These are phyloP conservation scores for Cytidiella melzeri DNA, from an alignment of 768 basidiomycete genomes.

Conservation along the genomic window DNA sequence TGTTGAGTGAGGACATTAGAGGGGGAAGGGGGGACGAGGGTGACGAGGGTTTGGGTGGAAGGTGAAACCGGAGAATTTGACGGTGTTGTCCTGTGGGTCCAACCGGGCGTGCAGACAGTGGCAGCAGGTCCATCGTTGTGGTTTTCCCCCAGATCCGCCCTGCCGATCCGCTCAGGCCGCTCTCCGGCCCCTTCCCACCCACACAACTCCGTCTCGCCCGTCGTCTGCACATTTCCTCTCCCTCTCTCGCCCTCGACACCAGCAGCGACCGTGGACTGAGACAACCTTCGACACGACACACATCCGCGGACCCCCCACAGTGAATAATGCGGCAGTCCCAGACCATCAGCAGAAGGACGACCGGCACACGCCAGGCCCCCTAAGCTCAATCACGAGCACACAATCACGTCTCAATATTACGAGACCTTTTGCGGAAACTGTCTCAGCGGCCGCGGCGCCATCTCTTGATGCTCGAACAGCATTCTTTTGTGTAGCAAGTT, in stretches of 20 bases:
- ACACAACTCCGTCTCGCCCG: too few species aligned
- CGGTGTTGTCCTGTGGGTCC: conserved; percentile 15
- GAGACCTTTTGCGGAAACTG: too few species aligned
- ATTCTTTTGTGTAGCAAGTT: too few species aligned
- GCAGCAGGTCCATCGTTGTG: conserved; percentile 13
- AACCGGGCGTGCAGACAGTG: conserved; percentile 6
- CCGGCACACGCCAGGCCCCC: conserved; percentile 14
- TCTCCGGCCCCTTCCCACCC: not conserved
- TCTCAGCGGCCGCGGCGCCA: too few species aligned
- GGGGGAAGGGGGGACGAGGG: conserved; percentile 5
- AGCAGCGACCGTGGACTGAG: too few species aligned
- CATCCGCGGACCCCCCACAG: too few species aligned
- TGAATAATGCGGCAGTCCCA: not conserved
- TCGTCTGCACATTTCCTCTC: too few species aligned
- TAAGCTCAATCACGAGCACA: conserved; percentile 16
- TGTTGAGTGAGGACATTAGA: conserved; percentile 23
- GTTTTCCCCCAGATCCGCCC: conserved; percentile 9
- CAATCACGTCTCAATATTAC: conserved; percentile 5
- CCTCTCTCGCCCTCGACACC: too few species aligned
- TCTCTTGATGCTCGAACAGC: too few species aligned
- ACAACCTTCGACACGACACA: too few species aligned
- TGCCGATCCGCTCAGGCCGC: conserved; percentile 11
- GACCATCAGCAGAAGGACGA: not conserved
- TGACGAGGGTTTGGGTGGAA: conserved; percentile 13
- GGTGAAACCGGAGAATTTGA: conserved; percentile 11